Evolutionary conservation across 1,284 basidiomycete genomes (phyloP).

Genomic region (Lignosus rhinocerotis): DNA sequence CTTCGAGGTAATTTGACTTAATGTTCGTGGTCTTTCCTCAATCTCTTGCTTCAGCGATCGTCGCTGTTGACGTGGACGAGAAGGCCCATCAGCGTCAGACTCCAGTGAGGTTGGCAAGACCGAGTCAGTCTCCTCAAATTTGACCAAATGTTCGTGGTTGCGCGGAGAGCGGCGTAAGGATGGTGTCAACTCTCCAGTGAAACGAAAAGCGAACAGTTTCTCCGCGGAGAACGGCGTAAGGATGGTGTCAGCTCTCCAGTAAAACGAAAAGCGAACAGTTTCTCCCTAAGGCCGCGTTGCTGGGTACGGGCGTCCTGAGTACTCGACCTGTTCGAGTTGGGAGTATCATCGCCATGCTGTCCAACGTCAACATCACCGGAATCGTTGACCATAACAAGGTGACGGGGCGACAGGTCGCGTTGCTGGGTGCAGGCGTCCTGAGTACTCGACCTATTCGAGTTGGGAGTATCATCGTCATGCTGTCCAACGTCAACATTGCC

Average conservation of each 20-base stretch:
- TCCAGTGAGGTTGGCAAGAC: background rate
- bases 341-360: too few relatives aligned
- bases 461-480: too few relatives aligned
- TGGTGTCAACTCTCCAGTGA: conserved; percentile 4
- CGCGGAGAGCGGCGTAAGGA: conserved; percentile 10
- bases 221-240: conserved; percentile 8
- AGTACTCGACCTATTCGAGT: too few relatives aligned
- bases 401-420: too few relatives aligned
- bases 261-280: conserved; percentile 13
- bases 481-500: too few relatives aligned
- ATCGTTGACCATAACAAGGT: too few relatives aligned
- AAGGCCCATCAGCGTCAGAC: background rate
- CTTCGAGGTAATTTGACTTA: background rate
- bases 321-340: too few relatives aligned
- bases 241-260: conserved; percentile 3
- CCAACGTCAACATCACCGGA: too few relatives aligned
- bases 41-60: background rate
- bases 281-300: conserved; percentile 1
- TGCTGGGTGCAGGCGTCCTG: too few relatives aligned
- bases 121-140: conserved; percentile 11
- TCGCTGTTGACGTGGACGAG: background rate
- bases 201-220: conserved; percentile 10
- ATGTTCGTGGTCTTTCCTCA: background rate
- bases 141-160: background rate
- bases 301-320: too few relatives aligned